A percentile compares a stretch with the other conserved stretches of the same genome.
phyloP scores from a whole-genome alignment of 345 rosid genomes.

The Pugionium cornutum region DNA sequence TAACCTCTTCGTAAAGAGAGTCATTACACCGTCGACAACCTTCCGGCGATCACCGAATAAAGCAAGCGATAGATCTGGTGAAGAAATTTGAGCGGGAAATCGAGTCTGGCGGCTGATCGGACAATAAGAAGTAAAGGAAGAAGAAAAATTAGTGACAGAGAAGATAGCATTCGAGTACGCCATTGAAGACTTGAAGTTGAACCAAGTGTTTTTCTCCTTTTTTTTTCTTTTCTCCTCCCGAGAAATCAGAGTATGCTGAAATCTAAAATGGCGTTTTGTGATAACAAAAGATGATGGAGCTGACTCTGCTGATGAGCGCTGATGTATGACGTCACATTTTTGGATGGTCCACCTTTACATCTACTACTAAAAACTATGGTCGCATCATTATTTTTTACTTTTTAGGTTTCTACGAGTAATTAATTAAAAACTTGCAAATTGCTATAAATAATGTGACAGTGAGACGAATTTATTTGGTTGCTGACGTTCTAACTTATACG shows the following conservation, averaged over 20 bases:
- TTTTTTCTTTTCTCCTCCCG: slow-evolving; percentile 5
- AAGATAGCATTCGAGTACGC: slow-evolving; percentile 45
- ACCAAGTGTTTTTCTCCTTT: neutral
- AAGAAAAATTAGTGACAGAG: slow-evolving; percentile 30
- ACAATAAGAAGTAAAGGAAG: slow-evolving; percentile 31
- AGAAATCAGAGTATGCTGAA: slow-evolving; percentile 25
- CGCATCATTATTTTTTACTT: too few relatives aligned
- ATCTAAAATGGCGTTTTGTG: slow-evolving; percentile 31
- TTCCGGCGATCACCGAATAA: slow-evolving; percentile 35
- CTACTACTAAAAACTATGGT: too few relatives aligned
- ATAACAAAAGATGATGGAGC: slow-evolving; percentile 13
- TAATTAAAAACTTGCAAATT: slow-evolving; percentile 31
- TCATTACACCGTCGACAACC: slow-evolving; percentile 33
- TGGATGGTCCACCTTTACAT: neutral
- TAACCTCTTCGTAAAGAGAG: slow-evolving; percentile 45
- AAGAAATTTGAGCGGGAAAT: slow-evolving; percentile 37
- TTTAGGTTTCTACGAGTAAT: slow-evolving; percentile 4
- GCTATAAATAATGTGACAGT: neutral
- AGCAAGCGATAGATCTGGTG: slow-evolving; percentile 23
- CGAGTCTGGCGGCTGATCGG: slow-evolving; percentile 30
- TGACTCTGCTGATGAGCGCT: neutral
- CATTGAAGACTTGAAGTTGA: slow-evolving; percentile 40
- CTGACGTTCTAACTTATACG: too few relatives aligned
- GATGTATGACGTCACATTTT: slow-evolving; percentile 32
- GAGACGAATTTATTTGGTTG: slow-evolving; percentile 1